Conservation (phyloP, 75 land plant species). For the Cupressus sempervirens region DNA sequence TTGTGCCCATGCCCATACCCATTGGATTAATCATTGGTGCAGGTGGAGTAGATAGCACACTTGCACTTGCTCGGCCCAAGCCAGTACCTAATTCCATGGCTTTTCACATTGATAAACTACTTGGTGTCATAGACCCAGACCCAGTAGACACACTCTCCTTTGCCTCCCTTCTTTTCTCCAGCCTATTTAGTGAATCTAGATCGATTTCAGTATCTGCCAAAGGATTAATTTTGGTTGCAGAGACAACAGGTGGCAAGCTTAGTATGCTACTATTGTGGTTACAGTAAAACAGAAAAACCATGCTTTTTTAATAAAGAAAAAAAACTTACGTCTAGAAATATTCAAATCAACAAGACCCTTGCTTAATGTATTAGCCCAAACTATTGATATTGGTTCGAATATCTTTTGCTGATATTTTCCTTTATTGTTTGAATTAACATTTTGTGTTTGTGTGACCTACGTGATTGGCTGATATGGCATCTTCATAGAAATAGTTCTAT, state of each 20-base stretch:
- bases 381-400: slow-evolving; percentile 68
- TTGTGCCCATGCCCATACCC: slow-evolving; percentile 41
- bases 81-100: slow-evolving; percentile 99
- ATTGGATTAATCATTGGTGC: slow-evolving; percentile 32
- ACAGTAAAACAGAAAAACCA: background rate
- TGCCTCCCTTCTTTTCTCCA: slow-evolving; percentile 56
- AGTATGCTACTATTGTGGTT: background rate
- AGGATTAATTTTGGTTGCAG: slow-evolving; percentile 83
- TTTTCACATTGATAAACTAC: slow-evolving; percentile 65
- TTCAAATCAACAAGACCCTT: slow-evolving; percentile 79
- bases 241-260: slow-evolving; percentile 7
- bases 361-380: slow-evolving; percentile 86
- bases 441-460: slow-evolving; percentile 1
- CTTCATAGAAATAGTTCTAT: background rate
- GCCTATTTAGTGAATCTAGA: slow-evolving; percentile 67
- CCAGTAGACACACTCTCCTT: slow-evolving; percentile 30
- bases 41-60: slow-evolving; percentile 54
- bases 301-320: background rate
- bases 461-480: background rate
- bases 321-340: slow-evolving; percentile 72
- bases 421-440: background rate
- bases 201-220: slow-evolving; percentile 86
- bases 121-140: slow-evolving; percentile 24
- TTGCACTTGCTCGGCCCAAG: slow-evolving; percentile 81
- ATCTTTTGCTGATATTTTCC: slow-evolving; percentile 17